Base-by-base conservation (phyloP, 345 rosid genomes). In the Rhodomyrtus tomentosa region DNA sequence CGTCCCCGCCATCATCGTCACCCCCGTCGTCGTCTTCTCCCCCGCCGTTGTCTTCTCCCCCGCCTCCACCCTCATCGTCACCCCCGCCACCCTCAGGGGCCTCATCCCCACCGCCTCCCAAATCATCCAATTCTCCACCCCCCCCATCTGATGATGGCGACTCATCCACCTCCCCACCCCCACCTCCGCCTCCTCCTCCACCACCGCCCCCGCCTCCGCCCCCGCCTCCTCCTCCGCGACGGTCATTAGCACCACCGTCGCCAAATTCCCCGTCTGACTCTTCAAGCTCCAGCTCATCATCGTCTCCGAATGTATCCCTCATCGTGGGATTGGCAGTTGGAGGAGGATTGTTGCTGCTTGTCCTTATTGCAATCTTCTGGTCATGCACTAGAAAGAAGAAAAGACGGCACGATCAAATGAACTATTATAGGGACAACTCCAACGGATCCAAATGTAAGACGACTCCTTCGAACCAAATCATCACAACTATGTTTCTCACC, bases 311-410 rank as follows among this genome's bases (percentile, higher is more conserved):
- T 10, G 48, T 83, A 32, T 82, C 89, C 32, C 55, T 90, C 55
- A 50, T 82, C 5, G 85, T 81, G 11, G 98, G 93, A 52, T 84
- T 92, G 18, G 92, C 40, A 21, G 92, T 82, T 54, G 90, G 91
- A 50, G 94, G 84, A 29, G 91, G 84, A 55, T 40, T 95, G 72
- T 55, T 94, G 81, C 24, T 94, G 53, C 84, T 92, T 73, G 84
- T 89, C 20, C 68, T 91, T 84, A n/a, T 93, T 16, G 82, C 86
- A 80, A 83, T 85, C 55, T 76, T 91, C 42, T 88, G 91, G 32
- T 85, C 91, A 59, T 85, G 90, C 84, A 88, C 89, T 54, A 92
- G 90, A 74, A 95, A 90, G 90, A 93, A 84, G 91, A 92, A 87
- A 83, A 89, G 85, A 85, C 74, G 83, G 72, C 87, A 87, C 58